Conservation (phyloP, 768 basidiomycete species). For the Naematelia aurantialba region DNA sequence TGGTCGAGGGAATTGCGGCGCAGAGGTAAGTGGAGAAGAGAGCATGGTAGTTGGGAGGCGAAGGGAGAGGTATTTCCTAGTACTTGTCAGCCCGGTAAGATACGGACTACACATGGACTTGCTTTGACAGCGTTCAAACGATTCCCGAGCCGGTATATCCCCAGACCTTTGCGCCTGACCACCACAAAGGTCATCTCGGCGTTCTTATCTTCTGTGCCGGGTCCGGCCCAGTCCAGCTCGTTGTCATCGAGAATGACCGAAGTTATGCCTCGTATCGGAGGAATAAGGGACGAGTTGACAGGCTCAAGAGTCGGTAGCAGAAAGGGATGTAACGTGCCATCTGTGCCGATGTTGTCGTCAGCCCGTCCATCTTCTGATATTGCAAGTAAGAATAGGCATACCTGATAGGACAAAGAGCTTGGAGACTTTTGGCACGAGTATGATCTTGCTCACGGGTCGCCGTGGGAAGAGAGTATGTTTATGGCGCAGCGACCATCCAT, state of each 20-base stretch:
- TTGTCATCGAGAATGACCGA: conserved; percentile 76
- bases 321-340: conserved; percentile 66
- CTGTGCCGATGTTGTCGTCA: conserved; percentile 23
- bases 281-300: conserved; percentile 60
- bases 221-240: conserved; percentile 51
- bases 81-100: conserved; percentile 1
- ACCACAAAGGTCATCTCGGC: conserved; percentile 47
- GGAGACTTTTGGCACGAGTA: conserved; percentile 69
- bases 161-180: conserved; percentile 48
- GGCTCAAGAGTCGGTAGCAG: conserved; percentile 75
- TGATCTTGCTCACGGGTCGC: conserved; percentile 74
- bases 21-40: conserved; percentile 39
- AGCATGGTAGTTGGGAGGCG: conserved; percentile 34
- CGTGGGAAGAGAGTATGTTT: conserved; percentile 66
- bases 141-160: conserved; percentile 46
- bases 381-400: conserved; percentile 47
- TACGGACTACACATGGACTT: background rate
- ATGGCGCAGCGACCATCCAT: conserved; percentile 65
- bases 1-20: conserved; percentile 30
- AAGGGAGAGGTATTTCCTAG: conserved; percentile 50
- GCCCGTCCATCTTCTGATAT: conserved; percentile 55
- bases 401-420: conserved; percentile 74
- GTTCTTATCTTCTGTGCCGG: conserved; percentile 25
- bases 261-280: conserved; percentile 74
- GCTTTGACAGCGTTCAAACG: conserved; percentile 40